A percentile compares a stretch with the other conserved stretches of the same genome.
These are phyloP conservation scores for Quercus berberidifolia DNA, from an alignment of 306 rosid genomes.

Conservation along the genomic window DNA sequence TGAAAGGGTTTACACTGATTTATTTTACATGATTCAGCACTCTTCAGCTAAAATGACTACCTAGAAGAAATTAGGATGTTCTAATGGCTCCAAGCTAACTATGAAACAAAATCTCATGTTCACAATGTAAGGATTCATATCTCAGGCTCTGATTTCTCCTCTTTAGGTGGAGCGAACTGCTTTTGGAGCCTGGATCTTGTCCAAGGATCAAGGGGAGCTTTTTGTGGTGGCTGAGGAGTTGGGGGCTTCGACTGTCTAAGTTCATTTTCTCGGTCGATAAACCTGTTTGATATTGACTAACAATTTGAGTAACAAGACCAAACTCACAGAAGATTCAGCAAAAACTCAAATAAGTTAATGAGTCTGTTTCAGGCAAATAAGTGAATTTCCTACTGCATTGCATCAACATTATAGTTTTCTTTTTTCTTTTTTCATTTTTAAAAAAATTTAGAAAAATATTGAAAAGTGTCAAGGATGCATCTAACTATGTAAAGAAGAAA, in stretches of 20 bases:
- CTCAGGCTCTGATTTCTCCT: constrained; percentile 47
- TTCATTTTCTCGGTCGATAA: constrained; percentile 77
- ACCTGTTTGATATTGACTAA: constrained; percentile 44
- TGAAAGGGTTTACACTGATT: neutral
- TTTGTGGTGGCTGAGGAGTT: constrained; percentile 72
- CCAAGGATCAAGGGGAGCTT: constrained; percentile 87
- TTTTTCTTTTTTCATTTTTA: no score
- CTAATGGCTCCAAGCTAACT: neutral
- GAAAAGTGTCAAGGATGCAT: neutral
- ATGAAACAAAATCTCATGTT: neutral
- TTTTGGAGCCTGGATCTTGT: constrained; percentile 62
- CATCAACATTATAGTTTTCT: neutral
- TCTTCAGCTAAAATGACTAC: neutral
- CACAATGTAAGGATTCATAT: constrained; percentile 21
- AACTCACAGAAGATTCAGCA: neutral
- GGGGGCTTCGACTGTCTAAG: constrained; percentile 87
- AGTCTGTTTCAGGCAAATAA: constrained; percentile 1
- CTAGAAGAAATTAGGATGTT: neutral
- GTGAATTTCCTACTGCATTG: neutral
- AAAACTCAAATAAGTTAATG: neutral
- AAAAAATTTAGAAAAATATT: neutral
- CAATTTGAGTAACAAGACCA: neutral
- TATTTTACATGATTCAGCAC: neutral
- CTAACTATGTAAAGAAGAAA: neutral
- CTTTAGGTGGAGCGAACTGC: constrained; percentile 84